These are phyloP conservation scores for Ambrosiella beaveri DNA, from an alignment of 2,329 filamentous ascomycete genomes.

Conservation along the genomic window DNA sequence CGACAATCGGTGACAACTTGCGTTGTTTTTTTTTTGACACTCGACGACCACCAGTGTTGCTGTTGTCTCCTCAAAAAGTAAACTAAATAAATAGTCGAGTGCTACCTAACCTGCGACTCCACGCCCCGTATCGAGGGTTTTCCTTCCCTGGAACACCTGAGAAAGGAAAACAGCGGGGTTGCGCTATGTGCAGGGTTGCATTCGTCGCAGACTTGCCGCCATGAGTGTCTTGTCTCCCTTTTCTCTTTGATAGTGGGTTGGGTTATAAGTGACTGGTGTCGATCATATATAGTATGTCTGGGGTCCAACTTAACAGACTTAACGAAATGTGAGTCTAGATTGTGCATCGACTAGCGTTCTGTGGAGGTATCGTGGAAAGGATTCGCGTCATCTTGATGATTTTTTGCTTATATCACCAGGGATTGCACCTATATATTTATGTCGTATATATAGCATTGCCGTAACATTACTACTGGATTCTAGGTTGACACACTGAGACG, in stretches of 20 bases:
- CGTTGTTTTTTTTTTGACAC: neutral
- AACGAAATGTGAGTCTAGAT: no score
- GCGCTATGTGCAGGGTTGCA: neutral
- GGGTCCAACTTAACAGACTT: no score
- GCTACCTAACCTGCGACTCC: neutral
- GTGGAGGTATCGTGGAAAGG: no score
- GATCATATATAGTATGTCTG: neutral
- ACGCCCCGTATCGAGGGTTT: neutral
- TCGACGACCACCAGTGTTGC: neutral
- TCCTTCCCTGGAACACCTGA: neutral
- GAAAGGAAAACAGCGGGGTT: neutral
- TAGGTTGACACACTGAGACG: neutral
- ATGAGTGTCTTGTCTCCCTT: neutral
- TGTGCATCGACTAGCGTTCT: no score
- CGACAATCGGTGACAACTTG: neutral
- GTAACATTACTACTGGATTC: no score
- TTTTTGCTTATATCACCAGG: no score
- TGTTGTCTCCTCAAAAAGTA: neutral
- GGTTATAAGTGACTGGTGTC: neutral
- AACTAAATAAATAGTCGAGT: neutral
- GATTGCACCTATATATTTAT: no score
- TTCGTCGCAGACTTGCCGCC: neutral
- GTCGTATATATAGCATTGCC: no score
- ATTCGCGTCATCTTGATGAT: no score
- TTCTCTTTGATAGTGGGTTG: neutral